Percentiles rank a stretch among this genome's conserved stretches.
Evolutionary conservation across 2,329 filamentous ascomycete species (phyloP).

Genomic region (Orbilia brochopaga): DNA sequence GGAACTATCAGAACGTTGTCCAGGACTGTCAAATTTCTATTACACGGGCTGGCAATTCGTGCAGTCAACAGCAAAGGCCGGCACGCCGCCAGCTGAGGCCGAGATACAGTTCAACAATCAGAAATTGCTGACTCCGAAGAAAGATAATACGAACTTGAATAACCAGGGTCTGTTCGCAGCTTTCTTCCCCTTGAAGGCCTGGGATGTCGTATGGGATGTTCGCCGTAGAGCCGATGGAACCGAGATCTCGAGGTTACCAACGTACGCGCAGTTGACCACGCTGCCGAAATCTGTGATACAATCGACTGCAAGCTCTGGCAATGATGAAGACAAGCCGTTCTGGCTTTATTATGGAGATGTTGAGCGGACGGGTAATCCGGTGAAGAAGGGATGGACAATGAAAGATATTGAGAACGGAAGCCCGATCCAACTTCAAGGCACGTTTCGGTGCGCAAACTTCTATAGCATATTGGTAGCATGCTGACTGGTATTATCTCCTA

Average conservation of each 20-base stretch:
- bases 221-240: not conserved
- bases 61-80: not conserved
- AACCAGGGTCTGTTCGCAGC: constrained; percentile 11
- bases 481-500: constrained; percentile 1
- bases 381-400: constrained; percentile 14
- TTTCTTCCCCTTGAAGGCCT: not conserved
- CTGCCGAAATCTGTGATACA: constrained; percentile 12
- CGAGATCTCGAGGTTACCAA: constrained; percentile 9
- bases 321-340: constrained; percentile 15
- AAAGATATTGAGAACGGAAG: constrained; percentile 19
- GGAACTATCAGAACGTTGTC: constrained; percentile 13
- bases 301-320: not conserved
- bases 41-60: constrained; percentile 31
- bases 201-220: constrained; percentile 18
- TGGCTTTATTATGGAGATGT: constrained; percentile 26
- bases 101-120: constrained; percentile 32
- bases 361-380: constrained; percentile 21
- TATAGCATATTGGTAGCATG: not conserved
- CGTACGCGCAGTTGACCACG: constrained; percentile 20
- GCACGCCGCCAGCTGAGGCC: not conserved
- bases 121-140: constrained; percentile 9
- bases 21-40: constrained; percentile 3
- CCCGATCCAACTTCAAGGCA: constrained; percentile 35
- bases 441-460: not conserved
- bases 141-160: not conserved